phyloP scores from a whole-genome alignment of 257 asterid species.

The Petrea volubilis region DNA sequence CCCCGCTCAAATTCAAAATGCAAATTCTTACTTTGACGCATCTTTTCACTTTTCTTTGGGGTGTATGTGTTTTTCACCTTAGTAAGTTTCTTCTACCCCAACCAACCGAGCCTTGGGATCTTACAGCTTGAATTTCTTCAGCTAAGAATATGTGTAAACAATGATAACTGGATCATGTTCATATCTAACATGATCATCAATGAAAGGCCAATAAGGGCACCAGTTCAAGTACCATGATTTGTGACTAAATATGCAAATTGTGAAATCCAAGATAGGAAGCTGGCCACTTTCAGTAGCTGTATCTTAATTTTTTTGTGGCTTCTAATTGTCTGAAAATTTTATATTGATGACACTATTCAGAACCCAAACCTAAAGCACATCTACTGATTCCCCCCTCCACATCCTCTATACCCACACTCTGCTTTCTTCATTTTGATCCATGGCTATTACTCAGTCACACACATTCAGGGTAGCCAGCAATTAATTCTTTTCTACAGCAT shows the following conservation, averaged over 20 bases:
- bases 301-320: neutral
- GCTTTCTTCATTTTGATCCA: conserved; percentile 9
- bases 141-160: neutral
- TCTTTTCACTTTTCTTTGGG: neutral
- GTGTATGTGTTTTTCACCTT: no score
- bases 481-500: conserved; percentile 2
- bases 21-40: neutral
- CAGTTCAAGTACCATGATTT: conserved; percentile 7
- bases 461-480: conserved; percentile 4
- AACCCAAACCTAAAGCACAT: neutral
- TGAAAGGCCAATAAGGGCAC: neutral
- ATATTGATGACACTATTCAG: conserved; percentile 4
- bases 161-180: neutral
- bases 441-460: neutral
- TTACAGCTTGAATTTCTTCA: neutral
- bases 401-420: neutral
- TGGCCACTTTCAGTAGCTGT: conserved; percentile 2
- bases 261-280: conserved; percentile 8
- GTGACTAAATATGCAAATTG: neutral
- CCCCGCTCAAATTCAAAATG: neutral
- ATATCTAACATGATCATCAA: neutral
- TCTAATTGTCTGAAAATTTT: neutral
- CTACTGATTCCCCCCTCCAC: neutral
- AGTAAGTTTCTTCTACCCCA: no score
- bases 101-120: no score